Evolutionary conservation across 2,329 filamentous ascomycete species (phyloP).

Genomic region (Neonectria hederae): DNA sequence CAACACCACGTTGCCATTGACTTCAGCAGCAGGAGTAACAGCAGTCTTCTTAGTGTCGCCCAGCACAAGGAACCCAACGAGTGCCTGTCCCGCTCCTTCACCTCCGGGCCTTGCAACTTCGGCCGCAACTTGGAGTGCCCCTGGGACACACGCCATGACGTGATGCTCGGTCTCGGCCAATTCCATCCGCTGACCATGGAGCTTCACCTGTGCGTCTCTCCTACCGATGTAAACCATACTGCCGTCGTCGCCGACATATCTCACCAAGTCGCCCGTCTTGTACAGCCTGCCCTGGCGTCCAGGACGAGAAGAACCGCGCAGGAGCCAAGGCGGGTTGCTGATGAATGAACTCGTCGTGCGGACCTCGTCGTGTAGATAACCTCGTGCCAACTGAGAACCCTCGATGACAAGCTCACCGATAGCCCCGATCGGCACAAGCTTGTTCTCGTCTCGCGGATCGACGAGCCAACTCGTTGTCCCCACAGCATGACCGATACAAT

Average conservation of each 20-base stretch:
- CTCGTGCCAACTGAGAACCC: constrained; percentile 33
- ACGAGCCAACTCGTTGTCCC: constrained; percentile 11
- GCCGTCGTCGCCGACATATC: constrained; percentile 34
- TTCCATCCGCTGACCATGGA: constrained; percentile 46
- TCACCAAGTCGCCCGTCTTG: constrained; percentile 44
- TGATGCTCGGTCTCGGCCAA: constrained; percentile 41
- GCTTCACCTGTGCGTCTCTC: constrained; percentile 44
- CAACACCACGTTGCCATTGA: background rate
- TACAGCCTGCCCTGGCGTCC: constrained; percentile 42
- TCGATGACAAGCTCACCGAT: constrained; percentile 40
- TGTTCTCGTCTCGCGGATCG: constrained; percentile 16
- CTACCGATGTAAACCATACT: constrained; percentile 43
- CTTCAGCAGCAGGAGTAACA: background rate
- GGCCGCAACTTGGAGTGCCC: background rate
- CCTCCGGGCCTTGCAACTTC: background rate
- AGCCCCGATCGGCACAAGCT: constrained; percentile 36
- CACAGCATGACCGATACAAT: constrained; percentile 9
- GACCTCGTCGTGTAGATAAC: constrained; percentile 28
- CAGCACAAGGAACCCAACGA: background rate
- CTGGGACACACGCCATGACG: background rate
- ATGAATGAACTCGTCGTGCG: constrained; percentile 29
- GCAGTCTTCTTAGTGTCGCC: background rate
- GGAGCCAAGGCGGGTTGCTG: background rate
- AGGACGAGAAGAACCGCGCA: background rate
- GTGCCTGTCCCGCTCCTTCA: background rate